Evolutionary conservation across 805 yeast genomes (phyloP).

Genomic region (Nakazawaea holstii): DNA sequence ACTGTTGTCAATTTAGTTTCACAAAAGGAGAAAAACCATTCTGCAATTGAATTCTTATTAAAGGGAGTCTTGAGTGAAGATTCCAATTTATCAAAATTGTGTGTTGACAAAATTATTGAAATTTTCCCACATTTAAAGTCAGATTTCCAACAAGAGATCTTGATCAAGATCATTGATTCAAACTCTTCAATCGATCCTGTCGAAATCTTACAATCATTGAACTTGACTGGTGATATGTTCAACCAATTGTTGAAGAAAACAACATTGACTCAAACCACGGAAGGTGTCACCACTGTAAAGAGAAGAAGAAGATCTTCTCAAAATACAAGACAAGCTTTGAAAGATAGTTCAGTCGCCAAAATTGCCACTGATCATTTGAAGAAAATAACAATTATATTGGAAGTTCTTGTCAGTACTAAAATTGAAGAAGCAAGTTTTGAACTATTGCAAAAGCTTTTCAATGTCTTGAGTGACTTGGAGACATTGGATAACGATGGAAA

Average conservation of each 20-base stretch:
- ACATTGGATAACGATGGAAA: conserved; percentile 88
- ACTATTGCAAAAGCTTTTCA: conserved; percentile 40
- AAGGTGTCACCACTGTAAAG: conserved; percentile 38
- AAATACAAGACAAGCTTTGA: conserved; percentile 68
- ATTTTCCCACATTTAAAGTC: conserved; percentile 52
- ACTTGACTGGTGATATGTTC: conserved; percentile 52
- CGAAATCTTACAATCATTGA: conserved; percentile 47
- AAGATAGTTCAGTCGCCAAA: conserved; percentile 62
- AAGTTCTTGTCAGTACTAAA: conserved; percentile 39
- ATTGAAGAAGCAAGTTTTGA: conserved; percentile 25
- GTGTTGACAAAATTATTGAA: conserved; percentile 45
- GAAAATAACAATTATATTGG: conserved; percentile 73
- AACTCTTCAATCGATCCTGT: conserved; percentile 43
- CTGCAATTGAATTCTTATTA: conserved; percentile 58
- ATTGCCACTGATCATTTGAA: conserved; percentile 76
- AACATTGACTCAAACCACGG: conserved; percentile 26
- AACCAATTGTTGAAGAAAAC: conserved; percentile 51
- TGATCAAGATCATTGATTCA: conserved; percentile 52
- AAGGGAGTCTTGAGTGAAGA: conserved; percentile 41
- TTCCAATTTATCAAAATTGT: conserved; percentile 39
- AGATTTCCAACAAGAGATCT: conserved; percentile 53
- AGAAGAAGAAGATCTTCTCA: conserved; percentile 83
- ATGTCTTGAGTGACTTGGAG: conserved; percentile 66
- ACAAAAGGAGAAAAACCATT: conserved; percentile 49
- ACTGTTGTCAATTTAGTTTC: conserved; percentile 56